phyloP scores from a whole-genome alignment of 345 rosid species.

The Nasturtium officinale region DNA sequence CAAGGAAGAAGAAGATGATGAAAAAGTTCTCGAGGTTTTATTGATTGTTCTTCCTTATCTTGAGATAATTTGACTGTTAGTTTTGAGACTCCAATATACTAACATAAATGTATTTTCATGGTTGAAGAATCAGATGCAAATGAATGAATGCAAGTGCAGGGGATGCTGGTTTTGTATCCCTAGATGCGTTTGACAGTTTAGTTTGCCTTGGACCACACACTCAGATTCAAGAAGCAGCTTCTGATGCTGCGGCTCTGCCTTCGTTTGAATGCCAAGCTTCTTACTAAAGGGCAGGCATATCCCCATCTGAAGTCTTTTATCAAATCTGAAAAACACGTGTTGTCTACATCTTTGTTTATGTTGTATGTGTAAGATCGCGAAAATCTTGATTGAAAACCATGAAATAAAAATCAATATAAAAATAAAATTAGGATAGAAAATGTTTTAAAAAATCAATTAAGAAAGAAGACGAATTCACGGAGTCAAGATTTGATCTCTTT shows the following conservation, averaged over 20 bases:
- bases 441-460: too few species aligned
- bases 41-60: conserved; percentile 56
- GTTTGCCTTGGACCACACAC: conserved; percentile 47
- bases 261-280: conserved; percentile 67
- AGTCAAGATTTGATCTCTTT: too few species aligned
- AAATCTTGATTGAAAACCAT: too few species aligned
- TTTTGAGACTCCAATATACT: background rate
- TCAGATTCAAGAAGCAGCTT: conserved; percentile 58
- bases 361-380: too few species aligned
- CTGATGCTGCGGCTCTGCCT: conserved; percentile 15
- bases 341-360: conserved; percentile 3
- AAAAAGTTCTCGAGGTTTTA: conserved; percentile 59
- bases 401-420: too few species aligned
- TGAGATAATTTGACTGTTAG: background rate
- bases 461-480: too few species aligned
- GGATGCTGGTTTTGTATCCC: conserved; percentile 66
- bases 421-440: too few species aligned
- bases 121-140: conserved; percentile 30
- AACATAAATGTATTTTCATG: background rate
- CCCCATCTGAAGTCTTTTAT: conserved; percentile 29
- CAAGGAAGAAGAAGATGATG: conserved; percentile 24
- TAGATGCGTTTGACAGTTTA: conserved; percentile 69
- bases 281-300: conserved; percentile 33
- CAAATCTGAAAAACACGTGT: conserved; percentile 12
- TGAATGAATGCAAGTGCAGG: conserved; percentile 45